Evolutionary conservation across 495 filamentous ascomycete species (phyloP).

Genomic region (Pseudoneurospora amorphoporcata): DNA sequence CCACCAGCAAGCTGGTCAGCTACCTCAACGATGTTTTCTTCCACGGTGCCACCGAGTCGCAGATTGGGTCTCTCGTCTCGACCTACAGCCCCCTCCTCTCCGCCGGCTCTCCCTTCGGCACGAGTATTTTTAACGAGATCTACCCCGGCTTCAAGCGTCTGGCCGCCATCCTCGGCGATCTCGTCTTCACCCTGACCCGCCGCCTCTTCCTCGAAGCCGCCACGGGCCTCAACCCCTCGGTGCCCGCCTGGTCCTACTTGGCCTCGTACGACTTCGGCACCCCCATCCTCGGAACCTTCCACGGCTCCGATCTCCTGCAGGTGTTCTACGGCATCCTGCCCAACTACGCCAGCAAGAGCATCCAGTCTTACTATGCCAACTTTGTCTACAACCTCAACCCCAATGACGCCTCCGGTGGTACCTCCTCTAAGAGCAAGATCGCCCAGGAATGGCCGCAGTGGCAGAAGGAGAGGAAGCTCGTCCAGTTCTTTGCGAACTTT

Average conservation of each 20-base stretch:
- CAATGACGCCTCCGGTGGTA: constrained; percentile 37
- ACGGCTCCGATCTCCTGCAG: constrained; percentile 55
- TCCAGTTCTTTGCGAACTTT: constrained; percentile 44
- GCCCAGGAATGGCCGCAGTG: constrained; percentile 54
- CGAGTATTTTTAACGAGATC: constrained; percentile 48
- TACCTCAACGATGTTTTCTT: constrained; percentile 52
- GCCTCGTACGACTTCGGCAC: constrained; percentile 56
- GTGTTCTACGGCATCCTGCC: constrained; percentile 53
- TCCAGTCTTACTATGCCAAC: constrained; percentile 53
- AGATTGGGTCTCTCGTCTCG: constrained; percentile 43
- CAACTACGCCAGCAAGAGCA: constrained; percentile 48
- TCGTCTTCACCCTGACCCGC: constrained; percentile 54
- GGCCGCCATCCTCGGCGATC: constrained; percentile 63
- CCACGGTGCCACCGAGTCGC: constrained; percentile 29
- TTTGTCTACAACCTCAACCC: constrained; percentile 59
- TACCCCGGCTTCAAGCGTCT: constrained; percentile 71
- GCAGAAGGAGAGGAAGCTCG: constrained; percentile 36
- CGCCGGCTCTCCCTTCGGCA: constrained; percentile 56
- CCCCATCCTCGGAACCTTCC: constrained; percentile 62
- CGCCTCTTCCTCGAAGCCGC: constrained; percentile 43
- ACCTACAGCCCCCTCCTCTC: constrained; percentile 42
- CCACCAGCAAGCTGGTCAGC: constrained; percentile 41
- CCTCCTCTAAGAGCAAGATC: constrained; percentile 16
- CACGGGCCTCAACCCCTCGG: constrained; percentile 34
- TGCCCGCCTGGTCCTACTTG: constrained; percentile 63